phyloP scores from a whole-genome alignment of 306 rosid genomes.

The Vigna unguiculata region DNA sequence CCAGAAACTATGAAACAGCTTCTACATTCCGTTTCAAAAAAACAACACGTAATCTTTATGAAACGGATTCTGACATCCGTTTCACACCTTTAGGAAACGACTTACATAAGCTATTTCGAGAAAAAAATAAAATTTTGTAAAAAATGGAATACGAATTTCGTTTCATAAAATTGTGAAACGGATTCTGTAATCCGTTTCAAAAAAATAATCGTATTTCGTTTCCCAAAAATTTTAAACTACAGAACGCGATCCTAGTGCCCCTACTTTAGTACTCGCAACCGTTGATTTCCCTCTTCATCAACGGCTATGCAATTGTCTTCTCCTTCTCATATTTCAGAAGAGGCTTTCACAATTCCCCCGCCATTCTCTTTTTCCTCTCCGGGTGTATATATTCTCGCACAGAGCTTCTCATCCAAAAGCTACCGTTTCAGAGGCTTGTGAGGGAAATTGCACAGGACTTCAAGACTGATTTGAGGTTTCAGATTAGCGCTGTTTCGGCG shows the following conservation, averaged over 20 bases:
- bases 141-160: too few relatives aligned
- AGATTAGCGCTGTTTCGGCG: constrained; percentile 54
- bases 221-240: too few relatives aligned
- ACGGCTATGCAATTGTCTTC: background rate
- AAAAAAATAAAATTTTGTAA: too few relatives aligned
- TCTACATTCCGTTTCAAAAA: too few relatives aligned
- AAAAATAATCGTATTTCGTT: too few relatives aligned
- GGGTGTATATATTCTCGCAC: constrained; percentile 40
- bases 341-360: constrained; percentile 34
- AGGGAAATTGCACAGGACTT: constrained; percentile 48
- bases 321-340: background rate
- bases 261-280: background rate
- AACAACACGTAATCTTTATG: too few relatives aligned
- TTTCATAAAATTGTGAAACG: too few relatives aligned
- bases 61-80: too few relatives aligned
- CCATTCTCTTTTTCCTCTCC: background rate
- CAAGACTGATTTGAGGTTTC: constrained; percentile 50
- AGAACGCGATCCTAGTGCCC: constrained; percentile 32
- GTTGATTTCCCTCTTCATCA: constrained; percentile 2
- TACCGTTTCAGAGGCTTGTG: constrained; percentile 44
- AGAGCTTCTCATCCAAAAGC: constrained; percentile 55
- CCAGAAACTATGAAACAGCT: too few relatives aligned
- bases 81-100: too few relatives aligned
- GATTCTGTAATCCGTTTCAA: too few relatives aligned
- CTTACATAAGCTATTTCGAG: too few relatives aligned